Base-by-base conservation (phyloP, 768 basidiomycete species). In the Pulveroboletus sp. region DNA sequence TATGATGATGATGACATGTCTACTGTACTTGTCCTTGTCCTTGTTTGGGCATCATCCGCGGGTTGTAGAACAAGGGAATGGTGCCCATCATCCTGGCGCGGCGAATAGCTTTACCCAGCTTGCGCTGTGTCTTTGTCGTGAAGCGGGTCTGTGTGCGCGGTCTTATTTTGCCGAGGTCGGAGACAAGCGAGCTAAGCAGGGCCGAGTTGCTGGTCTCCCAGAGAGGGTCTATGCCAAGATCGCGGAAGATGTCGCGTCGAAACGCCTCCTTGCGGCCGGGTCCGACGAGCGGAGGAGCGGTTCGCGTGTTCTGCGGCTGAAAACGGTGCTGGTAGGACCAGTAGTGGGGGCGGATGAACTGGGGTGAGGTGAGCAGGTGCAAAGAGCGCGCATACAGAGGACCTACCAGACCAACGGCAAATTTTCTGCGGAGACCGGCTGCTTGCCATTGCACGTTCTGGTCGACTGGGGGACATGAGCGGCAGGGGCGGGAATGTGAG, bases 41-140 rank as follows among this genome's bases (percentile, higher is more conserved):
- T 25, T 53, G 39, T 12, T 55, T 64, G 16, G 65, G 52, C 57
- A 58, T 56, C 40, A 64, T 46, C 4, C 64, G 57, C 20, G 64
- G 58, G 24, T 55, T 62, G 38, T 70, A 71, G 38, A 69, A 68
- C 45, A 71, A 55, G 5, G 91, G 87, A 45, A 95, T 80, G 48
- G 91, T 63, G 34, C 94, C 94, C 89, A 95, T 94, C 77, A 85
- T 85, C 70, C 87, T 90, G 50, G 94, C 88, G 50, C 94, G 74
- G 38, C 88, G 82, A 49, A 97, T 85, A 37, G 93, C 89, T 69
- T 92, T 92, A 50, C 81, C 87, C 5, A 97, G 57, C 51, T 75
- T 75, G 37, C 90, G 78, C 66, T 97, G 94, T 46, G 72, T 86
- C 69, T 82, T 84, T 67, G 81, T 77, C 2, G 93, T 92, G 38